These are phyloP conservation scores for Coniochaeta pulveracea DNA, from an alignment of 2,329 filamentous ascomycete species.

Conservation along the genomic window DNA sequence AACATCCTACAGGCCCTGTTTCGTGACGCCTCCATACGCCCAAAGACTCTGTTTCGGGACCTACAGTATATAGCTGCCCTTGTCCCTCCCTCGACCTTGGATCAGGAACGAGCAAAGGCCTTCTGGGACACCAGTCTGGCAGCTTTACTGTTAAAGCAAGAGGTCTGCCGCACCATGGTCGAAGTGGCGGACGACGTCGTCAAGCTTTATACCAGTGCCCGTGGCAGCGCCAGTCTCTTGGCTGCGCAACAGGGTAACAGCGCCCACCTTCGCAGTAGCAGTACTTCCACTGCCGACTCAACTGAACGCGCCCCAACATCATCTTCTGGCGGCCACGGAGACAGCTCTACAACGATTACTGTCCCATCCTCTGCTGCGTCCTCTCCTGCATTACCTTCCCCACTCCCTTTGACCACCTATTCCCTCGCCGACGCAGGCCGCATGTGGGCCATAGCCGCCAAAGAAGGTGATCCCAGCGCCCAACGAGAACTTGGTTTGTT, in stretches of 20 bases:
- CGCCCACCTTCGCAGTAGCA: conserved; percentile 4
- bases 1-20: conserved; percentile 58
- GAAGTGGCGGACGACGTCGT: conserved; percentile 46
- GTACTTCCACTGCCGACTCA: conserved; percentile 9
- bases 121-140: conserved; percentile 88
- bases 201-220: conserved; percentile 52
- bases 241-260: conserved; percentile 5
- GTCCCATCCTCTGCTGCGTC: conserved; percentile 16
- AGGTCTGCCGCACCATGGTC: conserved; percentile 71
- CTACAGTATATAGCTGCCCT: conserved; percentile 64
- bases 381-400: conserved; percentile 30
- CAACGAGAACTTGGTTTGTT: conserved; percentile 90
- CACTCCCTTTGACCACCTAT: conserved; percentile 44
- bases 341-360: not conserved
- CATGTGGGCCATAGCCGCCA: conserved; percentile 89
- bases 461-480: conserved; percentile 78
- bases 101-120: conserved; percentile 59
- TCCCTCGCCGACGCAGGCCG: conserved; percentile 70
- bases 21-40: conserved; percentile 56
- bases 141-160: conserved; percentile 77
- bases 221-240: conserved; percentile 20
- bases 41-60: conserved; percentile 71
- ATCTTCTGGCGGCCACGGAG: not conserved
- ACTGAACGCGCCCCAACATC: not conserved
- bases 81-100: conserved; percentile 47